Evolutionary conservation across 805 yeast species (phyloP), one percentile per base, ranked within the genome.

Genomic region (Lipomyces starkeyi): DNA sequence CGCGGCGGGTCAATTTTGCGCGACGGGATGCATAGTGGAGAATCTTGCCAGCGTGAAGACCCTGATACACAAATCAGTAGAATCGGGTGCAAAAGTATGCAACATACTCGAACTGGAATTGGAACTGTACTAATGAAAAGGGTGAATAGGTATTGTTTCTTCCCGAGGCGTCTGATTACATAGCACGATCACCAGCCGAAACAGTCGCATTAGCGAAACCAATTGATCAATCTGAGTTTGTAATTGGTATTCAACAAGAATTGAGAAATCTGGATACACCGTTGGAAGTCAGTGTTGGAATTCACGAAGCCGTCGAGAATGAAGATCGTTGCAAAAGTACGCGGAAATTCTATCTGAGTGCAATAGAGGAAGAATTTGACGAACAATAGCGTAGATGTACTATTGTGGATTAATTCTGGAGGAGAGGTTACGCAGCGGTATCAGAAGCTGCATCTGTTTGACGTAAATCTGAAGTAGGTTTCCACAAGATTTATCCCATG

Each of bases 91-190:
- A 14, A 82, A 84, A 70, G 86, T 91, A 52, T 13, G 32, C 25
- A 8, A 0, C n/a, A 22, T n/a, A 3, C 27, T 25, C 8, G 17
- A 17, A 55, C 29, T 43, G 20, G 3, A 57, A n/a, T 27, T 14
- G 43, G 49, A 20, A 27, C 22, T n/a, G 29, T 9, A 25, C 43
- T 47, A 35, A 40, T 60, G 4, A n/a, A 9, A 22, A 17, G 56
- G 27, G 32, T 20, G 34, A n/a, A 32, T 25, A 62, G 67, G 65
- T 61, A 13, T 63, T 95, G 4, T 92, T 95, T 75, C 83, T 94
- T 58, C 98, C 98, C 1, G 99, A 94, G 77, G 98, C 98, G 0
- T 84, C 95, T 3, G 98, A 94, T 77, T 94, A 92, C 77, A 83
- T 94, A 53, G 88, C 97, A 4, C 82, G 86, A 62, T 86, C 86